A percentile compares a stretch with the other conserved stretches of the same genome.
Evolutionary conservation across 495 filamentous ascomycete species (phyloP).

Genomic region (Xylaria castorea): DNA sequence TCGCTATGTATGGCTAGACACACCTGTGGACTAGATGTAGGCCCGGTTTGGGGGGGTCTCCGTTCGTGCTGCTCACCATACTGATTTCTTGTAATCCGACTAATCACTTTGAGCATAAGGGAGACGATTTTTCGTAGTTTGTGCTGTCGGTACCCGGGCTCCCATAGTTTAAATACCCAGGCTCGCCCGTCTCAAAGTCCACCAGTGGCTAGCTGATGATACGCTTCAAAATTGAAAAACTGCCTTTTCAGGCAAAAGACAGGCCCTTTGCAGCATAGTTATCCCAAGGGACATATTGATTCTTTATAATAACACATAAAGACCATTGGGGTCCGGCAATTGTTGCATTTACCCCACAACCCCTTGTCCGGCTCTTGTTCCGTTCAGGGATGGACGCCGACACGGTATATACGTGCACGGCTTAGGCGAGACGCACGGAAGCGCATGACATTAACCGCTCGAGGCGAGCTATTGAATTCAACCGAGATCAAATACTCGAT

Average conservation of each 20-base stretch:
- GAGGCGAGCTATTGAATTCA: not conserved
- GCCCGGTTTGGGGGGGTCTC: not conserved
- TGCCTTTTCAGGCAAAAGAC: slow-evolving; percentile 20
- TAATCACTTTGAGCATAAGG: not conserved
- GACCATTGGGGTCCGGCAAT: slow-evolving; percentile 1
- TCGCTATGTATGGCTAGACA: not conserved
- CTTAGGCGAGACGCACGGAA: not conserved
- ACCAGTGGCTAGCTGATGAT: not conserved
- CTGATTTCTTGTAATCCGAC: not conserved
- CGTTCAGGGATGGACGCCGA: not conserved
- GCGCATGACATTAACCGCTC: slow-evolving; percentile 13
- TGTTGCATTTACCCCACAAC: slow-evolving; percentile 13
- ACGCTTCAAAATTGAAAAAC: not conserved
- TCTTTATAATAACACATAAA: slow-evolving; percentile 10
- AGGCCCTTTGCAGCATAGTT: not conserved
- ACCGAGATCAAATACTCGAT: slow-evolving; percentile 1
- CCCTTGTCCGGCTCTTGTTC: slow-evolving; percentile 15
- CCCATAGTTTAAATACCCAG: not conserved
- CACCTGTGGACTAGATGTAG: slow-evolving; percentile 32
- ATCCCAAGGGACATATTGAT: slow-evolving; percentile 4
- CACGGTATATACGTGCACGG: not conserved
- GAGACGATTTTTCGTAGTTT: not conserved
- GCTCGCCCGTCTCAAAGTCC: not conserved
- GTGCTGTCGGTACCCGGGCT: not conserved
- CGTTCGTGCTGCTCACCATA: not conserved